A percentile compares a stretch with the other conserved stretches of the same genome.
Conservation (phyloP, 306 rosid genomes). For the Echinosophora koreensis region DNA sequence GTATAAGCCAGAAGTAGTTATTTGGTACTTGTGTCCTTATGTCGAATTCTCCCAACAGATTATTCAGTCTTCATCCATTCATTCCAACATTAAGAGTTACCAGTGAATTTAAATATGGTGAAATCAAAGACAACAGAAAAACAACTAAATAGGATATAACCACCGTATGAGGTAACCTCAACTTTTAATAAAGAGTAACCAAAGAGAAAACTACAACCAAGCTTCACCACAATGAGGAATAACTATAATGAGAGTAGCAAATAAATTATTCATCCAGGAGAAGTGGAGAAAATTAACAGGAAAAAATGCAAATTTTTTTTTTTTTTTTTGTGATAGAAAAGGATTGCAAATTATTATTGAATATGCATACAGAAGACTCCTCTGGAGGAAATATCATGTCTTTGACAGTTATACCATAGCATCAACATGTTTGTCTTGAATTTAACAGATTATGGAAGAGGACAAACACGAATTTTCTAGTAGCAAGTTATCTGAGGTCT, state of each 20-base stretch:
- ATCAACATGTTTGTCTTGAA: conserved; percentile 83
- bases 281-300: neutral
- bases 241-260: neutral
- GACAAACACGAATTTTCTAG: neutral
- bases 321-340: too few relatives aligned
- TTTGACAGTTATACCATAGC: conserved; percentile 79
- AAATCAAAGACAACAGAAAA: neutral
- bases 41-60: conserved; percentile 18
- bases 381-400: conserved; percentile 89
- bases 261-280: conserved; percentile 5
- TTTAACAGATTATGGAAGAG: conserved; percentile 31
- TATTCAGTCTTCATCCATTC: conserved; percentile 17
- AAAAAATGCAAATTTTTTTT: neutral
- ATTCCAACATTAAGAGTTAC: neutral
- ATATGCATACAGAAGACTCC: conserved; percentile 78
- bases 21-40: too few relatives aligned
- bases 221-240: conserved; percentile 16
- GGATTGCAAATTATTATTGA: too few relatives aligned
- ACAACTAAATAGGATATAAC: neutral
- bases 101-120: neutral
- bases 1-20: too few relatives aligned
- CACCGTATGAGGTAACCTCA: neutral
- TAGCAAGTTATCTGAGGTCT: too few relatives aligned
- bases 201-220: neutral
- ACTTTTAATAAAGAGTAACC: conserved; percentile 8